Evolutionary conservation across 192 early-diverging fungal species (phyloP), one percentile per base, ranked within the genome.

Genomic region (Coemansia sp.): DNA sequence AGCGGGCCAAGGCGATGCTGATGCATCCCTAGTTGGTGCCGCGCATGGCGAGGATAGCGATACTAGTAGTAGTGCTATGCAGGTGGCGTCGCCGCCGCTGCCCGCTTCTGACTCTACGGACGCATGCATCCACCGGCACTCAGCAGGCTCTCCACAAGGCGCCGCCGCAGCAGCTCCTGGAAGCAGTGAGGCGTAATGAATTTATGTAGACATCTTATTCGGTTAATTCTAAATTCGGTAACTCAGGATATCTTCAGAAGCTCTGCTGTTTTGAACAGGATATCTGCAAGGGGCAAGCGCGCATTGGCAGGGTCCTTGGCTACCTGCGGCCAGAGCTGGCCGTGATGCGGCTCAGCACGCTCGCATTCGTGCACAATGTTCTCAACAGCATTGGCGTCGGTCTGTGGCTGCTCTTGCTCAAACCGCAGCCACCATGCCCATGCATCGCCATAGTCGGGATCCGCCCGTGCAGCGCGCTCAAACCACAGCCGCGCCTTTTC

Each of bases 401-500:
- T 15, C 20, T 49, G 43, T n/a, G 13, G 53, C 40, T 61, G 39
- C 53, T 86, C 80, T 20, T 74, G 50, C 72, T 99, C 97, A 80
- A 99, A 97, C 44, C 89, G 86, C 48, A 88, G 84, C 82, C 87
- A 92, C 92, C 92, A 99, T 11, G 91, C 95, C 89, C 91, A 99
- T 2, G 87, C 80, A 65, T 99, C 97, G 6, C 97, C 97, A 5
- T 84, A 70, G 65, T 97, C 91, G 2, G 90, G 80, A 58, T 97
- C 90, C 5, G 85, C 86, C 40, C 86, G 84, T 5, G 86, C 78
- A 1, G 95, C 91, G 19, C 92, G 83, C 48, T 78, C 65, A 59
- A 97, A 96, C 97, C 97, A 99, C 28, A 80, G 83, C 16, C 95
- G 65, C 7, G 95, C 94, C 78, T 97, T 99, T 16, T 96, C 97